Evolutionary conservation across 768 basidiomycete genomes (phyloP).

Genomic region (Tylopilus subfusipes): DNA sequence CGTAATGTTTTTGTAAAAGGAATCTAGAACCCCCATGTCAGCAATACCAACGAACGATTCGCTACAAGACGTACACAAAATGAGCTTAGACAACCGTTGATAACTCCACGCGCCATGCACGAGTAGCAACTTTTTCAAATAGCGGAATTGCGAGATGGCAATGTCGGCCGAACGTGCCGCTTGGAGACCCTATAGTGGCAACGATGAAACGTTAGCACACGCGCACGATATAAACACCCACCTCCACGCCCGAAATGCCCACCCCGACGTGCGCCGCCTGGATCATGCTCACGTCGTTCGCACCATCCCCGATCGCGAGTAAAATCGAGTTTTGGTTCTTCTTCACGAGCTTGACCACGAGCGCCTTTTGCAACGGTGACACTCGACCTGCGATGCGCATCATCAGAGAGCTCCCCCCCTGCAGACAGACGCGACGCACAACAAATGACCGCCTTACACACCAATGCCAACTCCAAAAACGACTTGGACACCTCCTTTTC

Average conservation of each 20-base stretch:
- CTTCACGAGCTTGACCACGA: slow-evolving; percentile 98
- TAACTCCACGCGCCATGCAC: slow-evolving; percentile 99
- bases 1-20: slow-evolving; percentile 98
- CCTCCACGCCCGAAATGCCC: slow-evolving; percentile 97
- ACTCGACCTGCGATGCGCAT: slow-evolving; percentile 62
- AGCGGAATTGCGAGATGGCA: slow-evolving; percentile 97
- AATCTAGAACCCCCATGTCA: slow-evolving; percentile 49
- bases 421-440: slow-evolving; percentile 46
- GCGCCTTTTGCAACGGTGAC: slow-evolving; percentile 94
- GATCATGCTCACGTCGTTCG: slow-evolving; percentile 99
- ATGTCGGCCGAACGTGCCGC: slow-evolving; percentile 97
- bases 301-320: slow-evolving; percentile 97
- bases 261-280: slow-evolving; percentile 98
- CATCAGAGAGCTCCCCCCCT: neutral
- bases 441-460: slow-evolving; percentile 99
- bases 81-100: slow-evolving; percentile 88
- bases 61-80: slow-evolving; percentile 72
- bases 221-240: slow-evolving; percentile 27
- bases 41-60: neutral
- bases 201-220: neutral
- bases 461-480: slow-evolving; percentile 92
- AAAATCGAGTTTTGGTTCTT: slow-evolving; percentile 90
- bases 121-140: slow-evolving; percentile 87
- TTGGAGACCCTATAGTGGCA: slow-evolving; percentile 76
- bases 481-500: slow-evolving; percentile 88